Conservation (phyloP, 345 rosid genomes). For the Aurinia saxatilis region DNA sequence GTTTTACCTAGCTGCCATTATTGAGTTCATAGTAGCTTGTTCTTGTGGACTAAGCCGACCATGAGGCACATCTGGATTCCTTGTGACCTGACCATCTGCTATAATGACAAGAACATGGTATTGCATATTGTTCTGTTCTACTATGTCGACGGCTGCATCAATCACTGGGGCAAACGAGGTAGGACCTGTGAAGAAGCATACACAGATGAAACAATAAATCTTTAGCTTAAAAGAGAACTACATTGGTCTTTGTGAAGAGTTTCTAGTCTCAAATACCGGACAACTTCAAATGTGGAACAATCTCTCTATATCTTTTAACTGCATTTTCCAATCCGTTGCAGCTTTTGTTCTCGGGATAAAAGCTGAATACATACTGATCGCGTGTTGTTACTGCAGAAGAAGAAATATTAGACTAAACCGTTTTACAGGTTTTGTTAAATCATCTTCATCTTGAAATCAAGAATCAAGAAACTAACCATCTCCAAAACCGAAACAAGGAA, state of each 20-base stretch:
- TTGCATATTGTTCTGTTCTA: conserved; percentile 58
- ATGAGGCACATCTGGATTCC: conserved; percentile 46
- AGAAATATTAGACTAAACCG: conserved; percentile 1
- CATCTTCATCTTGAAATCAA: background rate
- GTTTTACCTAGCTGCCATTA: conserved; percentile 82
- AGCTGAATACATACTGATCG: conserved; percentile 69
- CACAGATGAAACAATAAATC: background rate
- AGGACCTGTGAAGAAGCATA: conserved; percentile 46
- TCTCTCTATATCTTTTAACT: conserved; percentile 66
- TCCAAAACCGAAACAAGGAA: conserved; percentile 98
- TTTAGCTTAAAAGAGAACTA: background rate
- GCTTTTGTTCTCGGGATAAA: conserved; percentile 51
- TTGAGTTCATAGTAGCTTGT: conserved; percentile 71
- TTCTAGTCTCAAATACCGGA: conserved; percentile 44
- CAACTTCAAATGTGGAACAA: conserved; percentile 62
- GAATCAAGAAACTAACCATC: conserved; percentile 52
- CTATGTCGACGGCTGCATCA: conserved; percentile 81
- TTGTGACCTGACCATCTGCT: conserved; percentile 97
- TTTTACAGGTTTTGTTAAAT: background rate
- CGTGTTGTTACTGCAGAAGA: conserved; percentile 63
- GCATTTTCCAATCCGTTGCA: conserved; percentile 78
- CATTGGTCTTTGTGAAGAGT: background rate
- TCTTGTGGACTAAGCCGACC: conserved; percentile 80
- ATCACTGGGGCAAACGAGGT: conserved; percentile 92
- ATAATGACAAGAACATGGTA: conserved; percentile 89